Evolutionary conservation across 2,329 filamentous ascomycete species (phyloP).

Genomic region (Cladobotryum protrusum): DNA sequence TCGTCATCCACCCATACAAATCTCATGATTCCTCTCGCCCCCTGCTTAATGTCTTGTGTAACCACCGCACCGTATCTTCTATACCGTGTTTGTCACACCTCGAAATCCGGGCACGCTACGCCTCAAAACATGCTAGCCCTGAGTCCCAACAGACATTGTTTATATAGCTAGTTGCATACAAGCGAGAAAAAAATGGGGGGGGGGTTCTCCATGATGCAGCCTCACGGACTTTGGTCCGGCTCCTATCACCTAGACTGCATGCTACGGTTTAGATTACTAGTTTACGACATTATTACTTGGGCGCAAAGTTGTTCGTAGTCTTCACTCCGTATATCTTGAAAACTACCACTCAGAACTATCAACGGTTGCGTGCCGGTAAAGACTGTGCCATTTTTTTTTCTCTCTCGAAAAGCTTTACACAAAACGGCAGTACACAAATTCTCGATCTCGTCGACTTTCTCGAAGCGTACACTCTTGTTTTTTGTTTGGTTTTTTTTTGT

Average conservation of each 20-base stretch:
- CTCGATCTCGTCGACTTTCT: constrained; percentile 5
- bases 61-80: constrained; percentile 2
- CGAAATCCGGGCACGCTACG: neutral
- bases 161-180: too few relatives aligned
- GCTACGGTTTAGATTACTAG: too few relatives aligned
- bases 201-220: too few relatives aligned
- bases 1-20: neutral
- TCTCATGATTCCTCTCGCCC: neutral
- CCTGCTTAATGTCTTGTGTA: neutral
- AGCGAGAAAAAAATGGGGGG: too few relatives aligned
- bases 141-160: too few relatives aligned
- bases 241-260: too few relatives aligned
- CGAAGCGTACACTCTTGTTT: constrained; percentile 1
- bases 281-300: neutral
- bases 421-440: constrained; percentile 10
- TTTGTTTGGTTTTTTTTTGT: neutral
- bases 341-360: neutral
- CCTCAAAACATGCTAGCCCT: too few relatives aligned
- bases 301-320: neutral
- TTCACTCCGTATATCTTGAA: neutral
- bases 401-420: constrained; percentile 5
- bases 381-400: constrained; percentile 10
- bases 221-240: too few relatives aligned
- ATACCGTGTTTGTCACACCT: constrained; percentile 8
- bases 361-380: constrained; percentile 9